Evolutionary conservation across 1,139 yeast genomes (phyloP).

Genomic region (Taphrina wiesneri): DNA sequence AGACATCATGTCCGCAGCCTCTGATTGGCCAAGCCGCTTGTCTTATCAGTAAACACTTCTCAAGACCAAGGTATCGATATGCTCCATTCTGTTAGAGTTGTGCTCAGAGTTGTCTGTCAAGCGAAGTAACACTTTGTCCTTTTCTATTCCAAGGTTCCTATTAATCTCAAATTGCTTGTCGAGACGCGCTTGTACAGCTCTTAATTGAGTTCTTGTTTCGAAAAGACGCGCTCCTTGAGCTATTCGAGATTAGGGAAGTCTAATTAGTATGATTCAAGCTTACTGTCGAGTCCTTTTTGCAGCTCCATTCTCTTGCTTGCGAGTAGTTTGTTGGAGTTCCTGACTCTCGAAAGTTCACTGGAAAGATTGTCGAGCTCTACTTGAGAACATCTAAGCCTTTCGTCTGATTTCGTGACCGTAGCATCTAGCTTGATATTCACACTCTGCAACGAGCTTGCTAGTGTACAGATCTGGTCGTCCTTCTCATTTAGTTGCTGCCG

Average conservation of each 20-base stretch:
- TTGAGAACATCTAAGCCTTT: neutral
- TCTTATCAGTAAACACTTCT: neutral
- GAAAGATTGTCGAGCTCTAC: neutral
- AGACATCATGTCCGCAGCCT: neutral
- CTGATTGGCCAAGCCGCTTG: neutral
- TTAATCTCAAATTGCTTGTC: neutral
- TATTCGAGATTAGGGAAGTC: neutral
- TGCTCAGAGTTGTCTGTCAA: neutral
- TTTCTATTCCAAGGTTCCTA: neutral
- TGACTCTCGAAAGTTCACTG: neutral
- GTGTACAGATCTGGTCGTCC: neutral
- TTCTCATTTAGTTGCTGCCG: neutral
- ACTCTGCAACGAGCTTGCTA: neutral
- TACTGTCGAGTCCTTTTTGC: slow-evolving; percentile 3
- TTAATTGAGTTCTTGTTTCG: neutral
- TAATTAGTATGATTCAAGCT: neutral
- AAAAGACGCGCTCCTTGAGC: neutral
- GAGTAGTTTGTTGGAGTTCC: neutral
- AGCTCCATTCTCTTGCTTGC: neutral
- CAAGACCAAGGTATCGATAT: neutral
- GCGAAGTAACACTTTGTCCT: neutral
- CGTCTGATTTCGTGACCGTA: neutral
- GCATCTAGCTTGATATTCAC: neutral
- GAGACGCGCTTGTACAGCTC: neutral
- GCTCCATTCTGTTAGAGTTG: neutral